These are phyloP conservation scores for Nannizzia gypsea DNA, from an alignment of 2,329 filamentous ascomycete genomes.

Conservation along the genomic window DNA sequence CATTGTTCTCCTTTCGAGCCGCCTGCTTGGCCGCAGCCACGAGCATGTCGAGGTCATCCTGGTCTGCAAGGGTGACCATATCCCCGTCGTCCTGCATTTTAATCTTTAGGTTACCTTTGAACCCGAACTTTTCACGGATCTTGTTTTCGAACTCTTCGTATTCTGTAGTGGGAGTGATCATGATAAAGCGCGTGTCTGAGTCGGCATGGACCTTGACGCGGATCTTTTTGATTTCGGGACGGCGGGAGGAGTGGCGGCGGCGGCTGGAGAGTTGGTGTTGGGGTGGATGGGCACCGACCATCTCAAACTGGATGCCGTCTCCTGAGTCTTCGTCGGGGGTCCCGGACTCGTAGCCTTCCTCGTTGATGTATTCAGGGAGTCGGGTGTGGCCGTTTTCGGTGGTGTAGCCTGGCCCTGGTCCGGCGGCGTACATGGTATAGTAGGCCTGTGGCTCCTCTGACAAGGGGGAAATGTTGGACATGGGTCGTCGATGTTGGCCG, in stretches of 20 bases:
- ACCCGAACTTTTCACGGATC: slow-evolving; percentile 75
- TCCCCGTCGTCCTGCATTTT: slow-evolving; percentile 87
- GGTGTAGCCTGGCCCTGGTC: slow-evolving; percentile 25
- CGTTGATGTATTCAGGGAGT: slow-evolving; percentile 58
- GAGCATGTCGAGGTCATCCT: slow-evolving; percentile 89
- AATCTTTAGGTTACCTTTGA: slow-evolving; percentile 54
- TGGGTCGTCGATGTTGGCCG: slow-evolving; percentile 23
- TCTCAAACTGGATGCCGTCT: slow-evolving; percentile 70
- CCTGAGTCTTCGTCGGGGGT: slow-evolving; percentile 55
- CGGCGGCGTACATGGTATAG: slow-evolving; percentile 15
- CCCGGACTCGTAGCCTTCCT: slow-evolving; percentile 55
- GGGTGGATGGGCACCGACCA: slow-evolving; percentile 42
- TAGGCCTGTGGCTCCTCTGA: slow-evolving; percentile 18
- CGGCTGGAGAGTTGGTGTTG: slow-evolving; percentile 11
- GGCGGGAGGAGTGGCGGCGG: slow-evolving; percentile 23
- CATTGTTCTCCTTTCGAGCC: slow-evolving; percentile 61
- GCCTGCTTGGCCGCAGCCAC: slow-evolving; percentile 56
- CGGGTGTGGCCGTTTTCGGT: slow-evolving; percentile 16
- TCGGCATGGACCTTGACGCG: slow-evolving; percentile 79
- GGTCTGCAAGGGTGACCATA: slow-evolving; percentile 94
- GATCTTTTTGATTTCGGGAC: slow-evolving; percentile 62
- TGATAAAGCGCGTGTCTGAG: slow-evolving; percentile 84
- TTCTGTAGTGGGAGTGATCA: slow-evolving; percentile 60
- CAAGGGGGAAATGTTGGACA: slow-evolving; percentile 20
- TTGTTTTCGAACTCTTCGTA: slow-evolving; percentile 67